Evolutionary conservation across 345 rosid genomes (phyloP), one percentile per base, ranked within the genome.

Genomic region (Citrus trifoliata): DNA sequence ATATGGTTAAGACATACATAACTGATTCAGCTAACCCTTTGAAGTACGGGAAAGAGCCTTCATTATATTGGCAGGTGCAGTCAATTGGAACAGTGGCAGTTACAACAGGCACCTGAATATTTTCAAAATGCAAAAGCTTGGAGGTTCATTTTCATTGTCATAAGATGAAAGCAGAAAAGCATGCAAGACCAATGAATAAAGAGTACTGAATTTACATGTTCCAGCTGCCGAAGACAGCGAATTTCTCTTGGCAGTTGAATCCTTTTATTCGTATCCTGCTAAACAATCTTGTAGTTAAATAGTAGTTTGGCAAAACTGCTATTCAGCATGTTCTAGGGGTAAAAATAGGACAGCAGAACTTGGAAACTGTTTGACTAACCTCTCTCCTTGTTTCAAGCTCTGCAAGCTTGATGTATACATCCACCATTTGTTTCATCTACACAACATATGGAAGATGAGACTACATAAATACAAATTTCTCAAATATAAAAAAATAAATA

Each of bases 351-450:
- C 68, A 22, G 13, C 42, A 35, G 60, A 63, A 79, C 51, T 76
- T 73, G 6, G 38, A 18, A 63, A 82, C 30, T 53, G 42, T 25
- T 75, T 28, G 56, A 78, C 88, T 35, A 76, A 95, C 99, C 99
- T 95, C 98, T 91, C 92, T 95, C 86, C 88, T 90, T 68, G 96
- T 93, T 84, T 95, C 99, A 71, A 93, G 91, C 82, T 95, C 98
- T 61, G 99, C 99, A 80, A 95, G 96, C 85, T 91, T 95, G 83
- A 95, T 95, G 78, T 95, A 95, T 73, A 93, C 85, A 78, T 95
- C 99, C 80, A 93, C 99, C 95, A 95, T 89, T 82, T 93, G 96
- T 84, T 87, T 91, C 97, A 93, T 95, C 98, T 95, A 76, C 73
- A 79, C 71, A 79, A 86, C 32, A 76, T 19, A 71, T 40, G 78